phyloP scores from a whole-genome alignment of 1,284 basidiomycete genomes.

The Cerrena zonata region DNA sequence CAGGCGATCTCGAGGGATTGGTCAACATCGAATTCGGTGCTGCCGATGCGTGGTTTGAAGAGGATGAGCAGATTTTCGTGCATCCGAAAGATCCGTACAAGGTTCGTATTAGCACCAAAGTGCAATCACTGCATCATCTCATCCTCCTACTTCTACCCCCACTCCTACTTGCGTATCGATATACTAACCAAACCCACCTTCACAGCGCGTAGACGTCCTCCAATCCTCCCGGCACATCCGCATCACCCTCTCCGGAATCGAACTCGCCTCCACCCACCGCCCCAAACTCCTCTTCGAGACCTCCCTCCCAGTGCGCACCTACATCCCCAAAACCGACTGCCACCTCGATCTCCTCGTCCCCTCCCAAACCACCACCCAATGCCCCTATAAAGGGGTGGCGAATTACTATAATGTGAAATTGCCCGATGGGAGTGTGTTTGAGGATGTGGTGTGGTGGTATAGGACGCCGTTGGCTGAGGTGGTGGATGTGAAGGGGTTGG shows the following conservation, averaged over 20 bases:
- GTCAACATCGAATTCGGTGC: constrained; percentile 44
- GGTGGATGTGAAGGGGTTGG: constrained; percentile 44
- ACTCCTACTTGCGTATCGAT: too few species aligned
- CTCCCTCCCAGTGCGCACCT: constrained; percentile 48
- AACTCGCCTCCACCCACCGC: constrained; percentile 52
- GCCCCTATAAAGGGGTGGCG: constrained; percentile 66
- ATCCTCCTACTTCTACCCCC: too few species aligned
- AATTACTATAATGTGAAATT: constrained; percentile 51
- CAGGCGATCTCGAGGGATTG: constrained; percentile 41
- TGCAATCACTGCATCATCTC: too few species aligned
- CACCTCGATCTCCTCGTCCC: constrained; percentile 44
- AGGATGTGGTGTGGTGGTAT: constrained; percentile 63
- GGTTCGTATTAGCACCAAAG: constrained; percentile 36
- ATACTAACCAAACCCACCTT: too few species aligned
- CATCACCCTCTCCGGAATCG: constrained; percentile 53
- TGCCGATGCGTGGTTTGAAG: constrained; percentile 63
- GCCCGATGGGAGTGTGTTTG: constrained; percentile 36
- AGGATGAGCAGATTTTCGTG: constrained; percentile 54
- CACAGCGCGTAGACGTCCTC: constrained; percentile 53
- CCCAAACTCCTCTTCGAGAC: constrained; percentile 58
- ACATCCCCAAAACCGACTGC: constrained; percentile 56
- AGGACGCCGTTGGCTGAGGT: constrained; percentile 46
- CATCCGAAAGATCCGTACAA: constrained; percentile 69
- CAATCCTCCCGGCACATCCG: constrained; percentile 57
- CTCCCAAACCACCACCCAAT: constrained; percentile 42